Percentiles rank a stretch among this genome's conserved stretches.
phyloP scores from a whole-genome alignment of 345 rosid genomes.

The Heritiera littoralis region DNA sequence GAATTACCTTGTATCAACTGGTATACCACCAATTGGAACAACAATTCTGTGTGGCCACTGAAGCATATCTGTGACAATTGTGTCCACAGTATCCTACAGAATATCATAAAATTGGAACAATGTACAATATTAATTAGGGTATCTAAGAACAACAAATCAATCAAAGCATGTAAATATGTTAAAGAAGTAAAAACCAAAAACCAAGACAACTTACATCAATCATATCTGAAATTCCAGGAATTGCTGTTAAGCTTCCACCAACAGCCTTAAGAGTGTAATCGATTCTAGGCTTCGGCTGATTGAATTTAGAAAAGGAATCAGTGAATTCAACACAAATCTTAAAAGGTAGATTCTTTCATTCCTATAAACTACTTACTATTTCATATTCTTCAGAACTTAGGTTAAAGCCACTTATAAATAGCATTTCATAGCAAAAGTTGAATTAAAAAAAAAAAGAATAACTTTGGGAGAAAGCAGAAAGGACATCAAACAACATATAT shows the following conservation, averaged over 20 bases:
- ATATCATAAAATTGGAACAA: conserved; percentile 14
- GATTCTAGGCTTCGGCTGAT: conserved; percentile 96
- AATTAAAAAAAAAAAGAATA: background rate
- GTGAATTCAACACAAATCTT: conserved; percentile 18
- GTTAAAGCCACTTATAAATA: background rate
- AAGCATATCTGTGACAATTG: conserved; percentile 89
- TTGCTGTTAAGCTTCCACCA: conserved; percentile 97
- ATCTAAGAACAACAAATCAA: conserved; percentile 1
- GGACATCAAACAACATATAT: background rate
- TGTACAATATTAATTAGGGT: background rate
- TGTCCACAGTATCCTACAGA: conserved; percentile 78
- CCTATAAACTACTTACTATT: background rate
- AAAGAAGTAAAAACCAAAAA: background rate
- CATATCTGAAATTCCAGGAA: conserved; percentile 97
- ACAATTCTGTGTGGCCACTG: conserved; percentile 99
- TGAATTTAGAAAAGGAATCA: conserved; percentile 20
- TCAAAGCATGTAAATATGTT: background rate
- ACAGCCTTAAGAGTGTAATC: conserved; percentile 95
- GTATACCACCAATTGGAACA: conserved; percentile 93
- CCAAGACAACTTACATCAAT: conserved; percentile 71
- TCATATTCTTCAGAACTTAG: background rate
- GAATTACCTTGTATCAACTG: conserved; percentile 77
- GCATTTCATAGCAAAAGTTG: background rate
- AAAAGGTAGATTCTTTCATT: background rate
- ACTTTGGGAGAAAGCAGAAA: background rate